phyloP scores from a whole-genome alignment of 768 basidiomycete species.

The Tylopilus vinaceipallidus region DNA sequence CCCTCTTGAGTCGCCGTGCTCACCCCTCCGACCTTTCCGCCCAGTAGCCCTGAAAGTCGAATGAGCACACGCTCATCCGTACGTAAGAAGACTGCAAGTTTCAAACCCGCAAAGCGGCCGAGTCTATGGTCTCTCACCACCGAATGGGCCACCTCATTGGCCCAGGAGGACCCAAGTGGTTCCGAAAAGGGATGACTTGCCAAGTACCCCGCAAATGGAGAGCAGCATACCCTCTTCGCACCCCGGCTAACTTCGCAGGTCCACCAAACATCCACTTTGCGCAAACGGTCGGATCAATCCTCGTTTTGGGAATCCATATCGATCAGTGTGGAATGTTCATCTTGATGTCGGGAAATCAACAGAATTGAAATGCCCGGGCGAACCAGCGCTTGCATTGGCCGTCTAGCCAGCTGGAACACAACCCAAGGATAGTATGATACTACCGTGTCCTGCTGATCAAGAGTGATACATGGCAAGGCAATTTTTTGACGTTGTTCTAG shows the following conservation, averaged over 20 bases:
- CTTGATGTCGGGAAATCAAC: too few relatives aligned
- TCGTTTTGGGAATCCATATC: background rate
- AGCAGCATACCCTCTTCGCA: background rate
- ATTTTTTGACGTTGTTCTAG: conserved; percentile 4
- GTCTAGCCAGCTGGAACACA: background rate
- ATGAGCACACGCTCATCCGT: background rate
- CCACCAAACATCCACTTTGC: background rate
- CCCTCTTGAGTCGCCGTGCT: background rate
- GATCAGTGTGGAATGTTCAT: background rate
- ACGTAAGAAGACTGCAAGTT: conserved; percentile 5
- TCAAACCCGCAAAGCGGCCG: too few relatives aligned
- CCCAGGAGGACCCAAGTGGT: too few relatives aligned
- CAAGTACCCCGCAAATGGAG: background rate
- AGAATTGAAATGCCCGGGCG: background rate
- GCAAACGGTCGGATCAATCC: conserved; percentile 4
- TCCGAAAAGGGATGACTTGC: too few relatives aligned
- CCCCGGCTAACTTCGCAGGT: background rate
- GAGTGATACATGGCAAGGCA: background rate
- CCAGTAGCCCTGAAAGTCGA: too few relatives aligned
- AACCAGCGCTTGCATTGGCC: background rate
- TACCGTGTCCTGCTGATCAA: background rate
- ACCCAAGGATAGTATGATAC: too few relatives aligned
- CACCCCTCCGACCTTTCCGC: too few relatives aligned
- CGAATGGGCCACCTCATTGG: too few relatives aligned
- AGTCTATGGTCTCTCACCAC: too few relatives aligned